These are phyloP conservation scores for Botrytis squamosa DNA, from an alignment of 2,329 filamentous ascomycete species.

Conservation along the genomic window DNA sequence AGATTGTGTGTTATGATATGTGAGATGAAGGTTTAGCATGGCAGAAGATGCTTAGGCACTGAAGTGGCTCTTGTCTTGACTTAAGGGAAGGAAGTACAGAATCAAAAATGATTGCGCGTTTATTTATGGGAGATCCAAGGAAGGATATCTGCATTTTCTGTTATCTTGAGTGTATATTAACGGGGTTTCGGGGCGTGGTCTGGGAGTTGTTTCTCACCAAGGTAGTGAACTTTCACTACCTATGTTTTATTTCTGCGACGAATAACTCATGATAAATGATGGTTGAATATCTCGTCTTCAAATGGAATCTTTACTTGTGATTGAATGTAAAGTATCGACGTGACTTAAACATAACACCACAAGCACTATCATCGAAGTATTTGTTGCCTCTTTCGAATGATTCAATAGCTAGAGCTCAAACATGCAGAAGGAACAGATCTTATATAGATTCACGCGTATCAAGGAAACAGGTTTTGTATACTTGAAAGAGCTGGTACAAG, in stretches of 20 bases:
- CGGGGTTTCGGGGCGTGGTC: not conserved
- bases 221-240: not conserved
- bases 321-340: not conserved
- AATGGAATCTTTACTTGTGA: not conserved
- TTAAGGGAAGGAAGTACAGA: not conserved
- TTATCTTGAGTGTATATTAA: not conserved
- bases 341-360: not conserved
- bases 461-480: too few species aligned
- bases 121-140: not conserved
- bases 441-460: not conserved
- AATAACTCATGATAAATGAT: not conserved
- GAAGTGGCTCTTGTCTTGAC: not conserved
- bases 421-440: not conserved
- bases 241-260: not conserved
- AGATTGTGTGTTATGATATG: not conserved
- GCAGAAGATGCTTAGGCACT: not conserved
- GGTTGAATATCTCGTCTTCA: not conserved
- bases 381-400: not conserved
- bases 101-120: not conserved
- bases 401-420: not conserved
- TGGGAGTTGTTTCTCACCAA: not conserved
- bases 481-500: not conserved
- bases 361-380: not conserved
- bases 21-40: not conserved
- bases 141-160: not conserved